phyloP scores from a whole-genome alignment of 2,329 filamentous ascomycete species.

The Rachicladosporium sp. region DNA sequence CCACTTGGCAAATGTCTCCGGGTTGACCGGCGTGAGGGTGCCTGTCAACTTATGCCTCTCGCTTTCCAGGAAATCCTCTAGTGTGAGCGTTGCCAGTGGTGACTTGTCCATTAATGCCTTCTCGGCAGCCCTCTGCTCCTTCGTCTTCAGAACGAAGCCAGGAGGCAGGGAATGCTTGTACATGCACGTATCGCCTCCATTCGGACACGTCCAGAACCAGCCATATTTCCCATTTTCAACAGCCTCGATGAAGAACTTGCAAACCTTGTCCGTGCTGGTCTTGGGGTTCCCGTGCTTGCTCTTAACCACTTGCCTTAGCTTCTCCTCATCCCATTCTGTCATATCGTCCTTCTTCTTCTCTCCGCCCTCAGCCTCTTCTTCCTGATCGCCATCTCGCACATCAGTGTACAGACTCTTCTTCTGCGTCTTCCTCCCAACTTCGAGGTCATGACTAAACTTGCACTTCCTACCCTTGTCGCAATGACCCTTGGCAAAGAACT shows the following conservation, averaged over 20 bases:
- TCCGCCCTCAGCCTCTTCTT: conserved; percentile 49
- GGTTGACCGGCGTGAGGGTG: conserved; percentile 82
- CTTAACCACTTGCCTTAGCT: conserved; percentile 76
- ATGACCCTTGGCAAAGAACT: conserved; percentile 93
- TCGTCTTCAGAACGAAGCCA: conserved; percentile 94
- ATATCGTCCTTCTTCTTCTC: conserved; percentile 82
- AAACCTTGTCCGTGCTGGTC: conserved; percentile 94
- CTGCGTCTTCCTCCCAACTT: conserved; percentile 78
- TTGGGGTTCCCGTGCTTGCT: conserved; percentile 96
- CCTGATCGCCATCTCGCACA: conserved; percentile 55
- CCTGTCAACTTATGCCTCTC: conserved; percentile 93
- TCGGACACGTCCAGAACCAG: conserved; percentile 98
- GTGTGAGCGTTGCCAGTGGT: conserved; percentile 80
- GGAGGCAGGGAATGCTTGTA: conserved; percentile 92
- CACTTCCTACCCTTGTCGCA: conserved; percentile 96
- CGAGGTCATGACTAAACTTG: conserved; percentile 90
- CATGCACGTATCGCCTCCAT: conserved; percentile 95
- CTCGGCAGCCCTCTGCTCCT: conserved; percentile 88
- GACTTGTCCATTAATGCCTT: conserved; percentile 95
- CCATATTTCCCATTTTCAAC: conserved; percentile 98
- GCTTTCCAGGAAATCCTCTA: conserved; percentile 94
- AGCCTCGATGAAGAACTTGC: conserved; percentile 95
- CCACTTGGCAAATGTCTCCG: conserved; percentile 89
- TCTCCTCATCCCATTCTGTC: conserved; percentile 95
- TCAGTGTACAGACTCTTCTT: conserved; percentile 91